phyloP scores from a whole-genome alignment of 305 asterid species.

The Lippia alba region DNA sequence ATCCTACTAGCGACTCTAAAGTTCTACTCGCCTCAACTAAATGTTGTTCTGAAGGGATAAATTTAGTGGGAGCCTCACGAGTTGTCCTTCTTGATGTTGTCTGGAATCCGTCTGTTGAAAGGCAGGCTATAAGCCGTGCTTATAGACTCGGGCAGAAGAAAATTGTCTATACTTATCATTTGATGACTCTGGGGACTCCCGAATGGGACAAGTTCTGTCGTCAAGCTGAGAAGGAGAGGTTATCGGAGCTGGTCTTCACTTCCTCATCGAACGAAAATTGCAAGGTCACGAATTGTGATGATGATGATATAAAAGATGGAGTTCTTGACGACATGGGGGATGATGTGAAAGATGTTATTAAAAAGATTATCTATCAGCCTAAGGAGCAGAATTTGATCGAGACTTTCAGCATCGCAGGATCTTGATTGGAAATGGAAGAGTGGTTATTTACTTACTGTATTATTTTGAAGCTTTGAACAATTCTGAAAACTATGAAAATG shows the following conservation, averaged over 20 bases:
- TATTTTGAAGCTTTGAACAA: background rate
- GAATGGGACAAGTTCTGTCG: slow-evolving; percentile 43
- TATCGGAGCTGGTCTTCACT: slow-evolving; percentile 46
- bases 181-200: slow-evolving; percentile 41
- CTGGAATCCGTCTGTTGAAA: slow-evolving; percentile 54
- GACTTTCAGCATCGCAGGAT: background rate
- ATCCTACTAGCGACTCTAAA: slow-evolving; percentile 42
- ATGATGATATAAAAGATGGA: slow-evolving; percentile 13
- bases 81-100: slow-evolving; percentile 48
- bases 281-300: background rate
- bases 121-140: slow-evolving; percentile 56
- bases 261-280: slow-evolving; percentile 7
- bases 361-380: slow-evolving; percentile 33
- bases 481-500: background rate
- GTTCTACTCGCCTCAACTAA: slow-evolving; percentile 51
- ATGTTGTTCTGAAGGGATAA: slow-evolving; percentile 54
- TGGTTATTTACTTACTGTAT: background rate
- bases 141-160: slow-evolving; percentile 51
- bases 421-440: background rate
- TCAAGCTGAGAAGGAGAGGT: slow-evolving; percentile 42
- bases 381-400: slow-evolving; percentile 27
- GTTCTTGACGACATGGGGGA: slow-evolving; percentile 41
- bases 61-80: slow-evolving; percentile 50
- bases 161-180: slow-evolving; percentile 43
- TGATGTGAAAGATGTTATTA: slow-evolving; percentile 29